Conservation (phyloP, 345 rosid genomes). For the Carallia brachiata region DNA sequence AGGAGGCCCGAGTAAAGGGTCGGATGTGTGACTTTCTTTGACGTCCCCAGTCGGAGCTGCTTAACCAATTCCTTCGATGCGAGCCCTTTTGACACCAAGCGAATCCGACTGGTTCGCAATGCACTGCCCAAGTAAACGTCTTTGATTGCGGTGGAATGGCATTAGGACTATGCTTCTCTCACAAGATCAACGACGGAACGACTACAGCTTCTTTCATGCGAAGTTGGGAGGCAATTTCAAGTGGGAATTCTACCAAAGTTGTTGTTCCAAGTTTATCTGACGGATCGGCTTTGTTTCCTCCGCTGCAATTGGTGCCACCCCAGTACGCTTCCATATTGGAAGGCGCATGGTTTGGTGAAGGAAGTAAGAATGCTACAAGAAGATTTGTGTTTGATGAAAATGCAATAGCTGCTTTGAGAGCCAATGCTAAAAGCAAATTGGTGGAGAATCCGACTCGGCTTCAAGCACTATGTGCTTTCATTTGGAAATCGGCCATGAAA, state of each 20-base stretch:
- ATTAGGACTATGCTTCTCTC: constrained; percentile 8
- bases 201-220: constrained; percentile 4
- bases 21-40: constrained; percentile 7
- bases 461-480: constrained; percentile 1
- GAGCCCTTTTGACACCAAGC: not conserved
- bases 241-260: not conserved
- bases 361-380: not conserved
- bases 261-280: not conserved
- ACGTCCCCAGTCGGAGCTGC: not conserved
- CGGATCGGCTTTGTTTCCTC: not conserved
- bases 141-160: constrained; percentile 22
- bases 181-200: constrained; percentile 9
- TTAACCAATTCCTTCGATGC: constrained; percentile 14
- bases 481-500: not conserved
- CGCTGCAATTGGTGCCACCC: constrained; percentile 11
- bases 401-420: constrained; percentile 9
- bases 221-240: constrained; percentile 10
- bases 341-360: constrained; percentile 10
- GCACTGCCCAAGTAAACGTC: constrained; percentile 10
- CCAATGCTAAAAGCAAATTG: not conserved
- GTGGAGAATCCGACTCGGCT: constrained; percentile 6
- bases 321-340: not conserved
- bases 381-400: constrained; percentile 20
- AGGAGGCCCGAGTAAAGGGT: not conserved
- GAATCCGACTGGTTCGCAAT: not conserved